Conservation (phyloP, 257 asterid species). For the Penstemon davidsonii region DNA sequence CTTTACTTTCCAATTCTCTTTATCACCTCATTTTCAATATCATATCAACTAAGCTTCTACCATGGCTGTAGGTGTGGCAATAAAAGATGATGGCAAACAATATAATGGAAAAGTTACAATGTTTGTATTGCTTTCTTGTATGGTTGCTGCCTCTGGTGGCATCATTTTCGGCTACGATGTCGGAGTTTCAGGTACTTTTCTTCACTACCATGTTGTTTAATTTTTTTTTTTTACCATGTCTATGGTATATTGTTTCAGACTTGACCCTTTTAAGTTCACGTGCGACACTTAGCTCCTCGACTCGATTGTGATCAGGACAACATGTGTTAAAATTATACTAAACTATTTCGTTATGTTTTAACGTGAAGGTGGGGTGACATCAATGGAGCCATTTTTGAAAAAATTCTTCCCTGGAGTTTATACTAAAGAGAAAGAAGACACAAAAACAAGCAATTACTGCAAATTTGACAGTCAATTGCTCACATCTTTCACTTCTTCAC, state of each 20-base stretch:
- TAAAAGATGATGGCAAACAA: slow-evolving; percentile 24
- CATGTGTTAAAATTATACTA: neutral
- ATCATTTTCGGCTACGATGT: slow-evolving; percentile 47
- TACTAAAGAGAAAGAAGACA: slow-evolving; percentile 34
- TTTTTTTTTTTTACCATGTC: neutral
- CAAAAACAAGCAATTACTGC: slow-evolving; percentile 46
- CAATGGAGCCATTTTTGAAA: slow-evolving; percentile 52
- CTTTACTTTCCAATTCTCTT: neutral
- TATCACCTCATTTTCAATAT: neutral
- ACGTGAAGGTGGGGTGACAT: slow-evolving; percentile 55
- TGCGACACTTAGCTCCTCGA: no score
- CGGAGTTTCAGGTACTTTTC: slow-evolving; percentile 46
- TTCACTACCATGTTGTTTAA: neutral
- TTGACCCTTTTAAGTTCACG: no score
- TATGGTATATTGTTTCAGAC: no score
- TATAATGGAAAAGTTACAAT: slow-evolving; percentile 41
- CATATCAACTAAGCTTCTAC: neutral
- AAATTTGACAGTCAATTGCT: slow-evolving; percentile 49
- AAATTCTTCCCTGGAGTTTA: slow-evolving; percentile 49
- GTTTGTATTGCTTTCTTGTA: slow-evolving; percentile 46
- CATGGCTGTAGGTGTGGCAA: slow-evolving; percentile 32
- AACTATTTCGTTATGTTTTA: neutral
- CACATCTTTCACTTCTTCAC: slow-evolving; percentile 51
- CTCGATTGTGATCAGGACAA: no score
- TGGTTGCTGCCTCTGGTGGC: slow-evolving; percentile 55